Evolutionary conservation across 148 eudicot genomes (phyloP).

Genomic region (Rhododendron ovatum): DNA sequence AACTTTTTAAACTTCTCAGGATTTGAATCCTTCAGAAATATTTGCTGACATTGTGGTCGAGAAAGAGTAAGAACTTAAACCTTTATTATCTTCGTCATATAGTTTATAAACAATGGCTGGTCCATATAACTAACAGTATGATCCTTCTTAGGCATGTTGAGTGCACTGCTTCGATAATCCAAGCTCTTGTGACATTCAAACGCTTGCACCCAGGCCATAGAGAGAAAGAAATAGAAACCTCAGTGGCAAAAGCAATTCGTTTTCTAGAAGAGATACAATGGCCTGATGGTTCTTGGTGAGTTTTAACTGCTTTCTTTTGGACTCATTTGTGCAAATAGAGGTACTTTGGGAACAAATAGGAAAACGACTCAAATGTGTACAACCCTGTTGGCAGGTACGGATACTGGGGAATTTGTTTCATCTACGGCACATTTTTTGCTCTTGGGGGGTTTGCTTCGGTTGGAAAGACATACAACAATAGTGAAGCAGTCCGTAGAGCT

Average conservation of each 20-base stretch:
- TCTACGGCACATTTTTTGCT: slow-evolving; percentile 38
- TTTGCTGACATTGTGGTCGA: slow-evolving; percentile 44
- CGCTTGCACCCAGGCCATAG: slow-evolving; percentile 32
- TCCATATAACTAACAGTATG: neutral
- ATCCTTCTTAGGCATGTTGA: slow-evolving; percentile 30
- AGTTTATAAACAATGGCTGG: too few species aligned
- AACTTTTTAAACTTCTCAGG: slow-evolving; percentile 4
- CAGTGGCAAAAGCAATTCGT: slow-evolving; percentile 27
- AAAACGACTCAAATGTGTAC: neutral
- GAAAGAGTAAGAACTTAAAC: slow-evolving; percentile 25
- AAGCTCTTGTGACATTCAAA: slow-evolving; percentile 30
- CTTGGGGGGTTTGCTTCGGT: slow-evolving; percentile 32
- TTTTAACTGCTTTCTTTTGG: neutral
- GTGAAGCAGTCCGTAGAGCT: slow-evolving; percentile 32
- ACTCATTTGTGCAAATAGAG: too few species aligned
- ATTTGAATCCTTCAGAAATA: slow-evolving; percentile 42
- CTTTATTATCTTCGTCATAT: too few species aligned
- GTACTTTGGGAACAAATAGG: neutral
- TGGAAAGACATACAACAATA: slow-evolving; percentile 32
- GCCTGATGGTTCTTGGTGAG: slow-evolving; percentile 50
- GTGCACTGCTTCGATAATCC: slow-evolving; percentile 31
- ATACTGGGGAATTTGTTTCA: slow-evolving; percentile 43
- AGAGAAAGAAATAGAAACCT: slow-evolving; percentile 32
- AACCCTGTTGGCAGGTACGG: slow-evolving; percentile 35
- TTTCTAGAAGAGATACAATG: slow-evolving; percentile 31